These are phyloP conservation scores for Bipolaris bicolor DNA, from an alignment of 2,329 filamentous ascomycete species.

Conservation along the genomic window DNA sequence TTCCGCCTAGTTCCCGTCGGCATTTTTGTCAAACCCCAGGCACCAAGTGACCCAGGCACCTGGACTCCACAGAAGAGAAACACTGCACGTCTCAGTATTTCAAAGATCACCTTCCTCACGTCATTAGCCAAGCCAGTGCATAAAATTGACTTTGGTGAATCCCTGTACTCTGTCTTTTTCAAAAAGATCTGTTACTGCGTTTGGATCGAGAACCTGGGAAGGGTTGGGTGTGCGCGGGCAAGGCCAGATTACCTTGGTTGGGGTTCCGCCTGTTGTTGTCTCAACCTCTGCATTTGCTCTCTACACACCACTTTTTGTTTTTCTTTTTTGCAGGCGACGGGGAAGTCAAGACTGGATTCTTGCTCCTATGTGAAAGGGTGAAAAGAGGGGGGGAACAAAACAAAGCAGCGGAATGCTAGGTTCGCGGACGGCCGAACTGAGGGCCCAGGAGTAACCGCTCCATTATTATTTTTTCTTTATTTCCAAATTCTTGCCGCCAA, in stretches of 20 bases:
- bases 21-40: neutral
- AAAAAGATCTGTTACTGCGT: neutral
- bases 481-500: neutral
- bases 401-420: neutral
- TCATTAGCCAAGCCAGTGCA: slow-evolving; percentile 12
- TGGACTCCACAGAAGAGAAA: neutral
- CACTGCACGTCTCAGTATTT: slow-evolving; percentile 18
- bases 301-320: too few relatives aligned
- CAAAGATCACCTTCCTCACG: slow-evolving; percentile 11
- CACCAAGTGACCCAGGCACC: neutral
- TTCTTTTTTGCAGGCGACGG: too few relatives aligned
- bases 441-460: neutral
- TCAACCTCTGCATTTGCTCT: too few relatives aligned
- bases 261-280: too few relatives aligned
- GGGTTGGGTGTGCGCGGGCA: too few relatives aligned
- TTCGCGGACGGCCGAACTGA: neutral
- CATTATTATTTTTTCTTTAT: too few relatives aligned
- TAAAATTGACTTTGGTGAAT: slow-evolving; percentile 6
- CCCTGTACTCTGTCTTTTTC: slow-evolving; percentile 8
- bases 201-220: too few relatives aligned
- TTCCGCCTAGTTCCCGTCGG: neutral
- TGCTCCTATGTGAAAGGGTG: too few relatives aligned
- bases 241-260: too few relatives aligned
- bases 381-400: neutral
- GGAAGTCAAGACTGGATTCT: too few relatives aligned